Base-by-base conservation (phyloP, 305 asterid species). In the Solanum hybrid region DNA sequence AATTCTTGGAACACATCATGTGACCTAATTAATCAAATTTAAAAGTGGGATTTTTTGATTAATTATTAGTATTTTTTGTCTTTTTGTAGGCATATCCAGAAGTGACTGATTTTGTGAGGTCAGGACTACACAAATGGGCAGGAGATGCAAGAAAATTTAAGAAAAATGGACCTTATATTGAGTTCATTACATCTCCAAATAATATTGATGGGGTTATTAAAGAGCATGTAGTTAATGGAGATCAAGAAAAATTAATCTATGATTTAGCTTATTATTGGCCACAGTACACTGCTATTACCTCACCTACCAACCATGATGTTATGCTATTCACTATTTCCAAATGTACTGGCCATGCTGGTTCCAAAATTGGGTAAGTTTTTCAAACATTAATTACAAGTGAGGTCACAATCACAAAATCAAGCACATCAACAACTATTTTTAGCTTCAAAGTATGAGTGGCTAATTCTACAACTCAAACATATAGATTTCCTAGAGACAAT, bases 271-370 rank as follows among this genome's bases (percentile, higher is more conserved):
- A 38, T 38, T 38, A 38, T 38, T 38, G 45, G 14, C 45, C 45
- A 38, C 98, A 97, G 2, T 96, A 95, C 91, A 95, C 98, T 0
- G 93, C 98, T 70, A 94, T 96, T 22, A 91, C 98, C 15, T 84
- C 97, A 14, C 89, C 96, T 51, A 91, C 93, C 7, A 92, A 96
- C 91, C 90, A 92, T 57, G 97, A 95, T 57, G 45, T 97, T 6
- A 95, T 95, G 98, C 92, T 97, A 0, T 97, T 97, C 80, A 95
- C 98, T 0, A 91, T 92, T 61, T 97, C 98, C 13, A 97, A 97
- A 92, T 94, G 96, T 96, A 94, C 98, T 5, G 98, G 99, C 4
- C 98, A 97, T 45, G 98, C 99, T 4, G 99, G 99, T 41, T 94
- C 99, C 79, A 90, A 98, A 91, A 95, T 97, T 22, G 98, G 99